Conservation (phyloP, 257 asterid species). For the Nicotiana attenuata region DNA sequence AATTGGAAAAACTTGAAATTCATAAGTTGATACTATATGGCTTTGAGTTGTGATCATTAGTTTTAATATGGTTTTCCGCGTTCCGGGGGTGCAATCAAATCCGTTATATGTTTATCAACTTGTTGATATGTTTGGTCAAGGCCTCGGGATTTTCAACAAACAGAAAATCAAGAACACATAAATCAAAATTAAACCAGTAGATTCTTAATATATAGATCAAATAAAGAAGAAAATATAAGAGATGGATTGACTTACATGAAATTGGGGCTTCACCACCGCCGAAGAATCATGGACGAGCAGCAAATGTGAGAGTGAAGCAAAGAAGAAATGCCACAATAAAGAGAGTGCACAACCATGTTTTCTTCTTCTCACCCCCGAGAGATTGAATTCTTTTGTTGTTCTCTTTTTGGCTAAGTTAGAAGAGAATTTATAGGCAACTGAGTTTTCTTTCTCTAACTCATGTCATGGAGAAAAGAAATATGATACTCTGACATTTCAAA, state of each 20-base stretch:
- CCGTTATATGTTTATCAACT: too few species aligned
- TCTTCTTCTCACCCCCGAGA: neutral
- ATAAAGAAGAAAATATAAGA: neutral
- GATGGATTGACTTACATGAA: slow-evolving; percentile 11
- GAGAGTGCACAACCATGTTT: slow-evolving; percentile 12
- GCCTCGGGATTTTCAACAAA: neutral
- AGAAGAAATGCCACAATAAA: slow-evolving; percentile 18
- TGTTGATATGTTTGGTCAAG: too few species aligned
- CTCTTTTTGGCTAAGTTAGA: too few species aligned
- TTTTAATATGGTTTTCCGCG: too few species aligned
- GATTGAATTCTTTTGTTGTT: neutral
- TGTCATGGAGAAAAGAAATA: neutral
- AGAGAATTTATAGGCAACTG: neutral
- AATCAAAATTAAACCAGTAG: neutral
- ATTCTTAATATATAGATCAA: too few species aligned
- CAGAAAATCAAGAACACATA: neutral
- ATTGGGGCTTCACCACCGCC: neutral
- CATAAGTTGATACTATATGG: too few species aligned
- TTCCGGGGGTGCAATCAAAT: too few species aligned
- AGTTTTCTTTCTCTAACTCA: neutral
- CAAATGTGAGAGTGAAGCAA: neutral
- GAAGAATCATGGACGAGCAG: slow-evolving; percentile 21
- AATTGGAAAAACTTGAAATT: too few species aligned
- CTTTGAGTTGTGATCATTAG: too few species aligned
- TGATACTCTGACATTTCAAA: too few species aligned